Evolutionary conservation across 2,329 filamentous ascomycete species (phyloP).

Genomic region (Fusarium sp.): DNA sequence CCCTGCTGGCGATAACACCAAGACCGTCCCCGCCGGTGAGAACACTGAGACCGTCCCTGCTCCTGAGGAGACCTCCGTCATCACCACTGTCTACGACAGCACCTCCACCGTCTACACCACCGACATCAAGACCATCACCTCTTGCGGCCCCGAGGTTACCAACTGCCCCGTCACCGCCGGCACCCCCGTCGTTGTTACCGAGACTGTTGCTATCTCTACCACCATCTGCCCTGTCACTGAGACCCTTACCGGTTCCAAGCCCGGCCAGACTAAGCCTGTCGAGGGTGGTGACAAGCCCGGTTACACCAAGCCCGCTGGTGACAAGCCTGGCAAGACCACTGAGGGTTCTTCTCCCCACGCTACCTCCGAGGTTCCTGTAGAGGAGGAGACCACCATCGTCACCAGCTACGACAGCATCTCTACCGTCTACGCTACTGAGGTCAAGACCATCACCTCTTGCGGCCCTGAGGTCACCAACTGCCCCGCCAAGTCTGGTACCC

Average conservation of each 20-base stretch:
- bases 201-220: conserved; percentile 69
- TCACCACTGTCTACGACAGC: conserved; percentile 56
- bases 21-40: conserved; percentile 27
- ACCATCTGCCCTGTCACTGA: conserved; percentile 73
- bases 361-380: conserved; percentile 46
- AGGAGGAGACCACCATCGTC: conserved; percentile 35
- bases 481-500: conserved; percentile 55
- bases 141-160: conserved; percentile 60
- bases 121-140: conserved; percentile 63
- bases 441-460: conserved; percentile 40
- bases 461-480: conserved; percentile 60
- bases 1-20: conserved; percentile 66
- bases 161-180: conserved; percentile 64
- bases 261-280: conserved; percentile 23
- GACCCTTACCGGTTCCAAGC: conserved; percentile 52
- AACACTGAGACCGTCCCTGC: conserved; percentile 26
- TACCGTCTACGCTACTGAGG: conserved; percentile 31
- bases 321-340: conserved; percentile 33
- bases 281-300: conserved; percentile 24
- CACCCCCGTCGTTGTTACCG: conserved; percentile 63
- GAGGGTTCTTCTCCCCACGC: conserved; percentile 37
- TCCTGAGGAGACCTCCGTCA: conserved; percentile 43
- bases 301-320: conserved; percentile 34
- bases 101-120: conserved; percentile 67
- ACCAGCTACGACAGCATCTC: conserved; percentile 34